These are phyloP conservation scores for Fusarium palustre DNA, from an alignment of 2,329 filamentous ascomycete species.

Conservation along the genomic window DNA sequence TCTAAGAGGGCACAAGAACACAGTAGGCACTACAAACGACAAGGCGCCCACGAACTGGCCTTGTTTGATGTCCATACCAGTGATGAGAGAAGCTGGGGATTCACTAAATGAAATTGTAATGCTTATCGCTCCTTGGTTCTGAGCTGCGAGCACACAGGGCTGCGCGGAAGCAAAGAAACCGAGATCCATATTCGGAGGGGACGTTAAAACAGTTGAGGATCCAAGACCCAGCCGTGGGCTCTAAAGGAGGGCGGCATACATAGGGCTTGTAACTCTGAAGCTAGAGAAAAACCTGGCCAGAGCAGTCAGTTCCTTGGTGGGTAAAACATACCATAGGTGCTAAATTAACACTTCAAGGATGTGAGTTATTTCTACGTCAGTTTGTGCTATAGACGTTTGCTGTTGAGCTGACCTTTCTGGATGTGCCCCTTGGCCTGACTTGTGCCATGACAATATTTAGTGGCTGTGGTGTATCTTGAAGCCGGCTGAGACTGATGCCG, in stretches of 20 bases:
- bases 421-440: neutral
- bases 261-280: conserved; percentile 2
- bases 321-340: neutral
- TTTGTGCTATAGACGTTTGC: neutral
- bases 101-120: neutral
- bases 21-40: neutral
- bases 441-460: neutral
- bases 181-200: conserved; percentile 1
- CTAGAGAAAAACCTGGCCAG: neutral
- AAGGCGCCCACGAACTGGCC: conserved; percentile 6
- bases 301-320: conserved; percentile 5
- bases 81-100: neutral
- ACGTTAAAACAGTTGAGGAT: neutral
- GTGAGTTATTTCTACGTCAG: neutral
- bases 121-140: neutral
- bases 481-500: neutral
- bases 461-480: neutral
- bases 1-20: neutral
- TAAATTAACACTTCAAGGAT: neutral
- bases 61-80: conserved; percentile 7
- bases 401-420: neutral
- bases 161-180: conserved; percentile 11
- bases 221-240: neutral
- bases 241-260: conserved; percentile 1
- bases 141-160: neutral